phyloP scores from a whole-genome alignment of 2,329 filamentous ascomycete species.

The Pseudovirgaria hyperparasitica region DNA sequence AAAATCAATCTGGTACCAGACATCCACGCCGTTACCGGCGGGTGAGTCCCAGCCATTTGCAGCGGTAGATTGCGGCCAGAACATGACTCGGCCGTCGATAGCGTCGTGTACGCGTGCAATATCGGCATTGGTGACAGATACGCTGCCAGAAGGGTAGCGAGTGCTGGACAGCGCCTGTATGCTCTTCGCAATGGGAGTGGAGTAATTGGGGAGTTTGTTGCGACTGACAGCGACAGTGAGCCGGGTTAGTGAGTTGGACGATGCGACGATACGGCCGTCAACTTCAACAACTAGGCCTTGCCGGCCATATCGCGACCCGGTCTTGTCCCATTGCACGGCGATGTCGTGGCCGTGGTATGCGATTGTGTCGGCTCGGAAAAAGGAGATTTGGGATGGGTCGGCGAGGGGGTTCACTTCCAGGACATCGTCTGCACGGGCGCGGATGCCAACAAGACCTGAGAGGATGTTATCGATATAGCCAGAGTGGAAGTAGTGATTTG shows the following conservation, averaged over 20 bases:
- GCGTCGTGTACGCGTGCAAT: conserved; percentile 19
- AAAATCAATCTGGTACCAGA: conserved; percentile 28
- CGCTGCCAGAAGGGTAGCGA: conserved; percentile 18
- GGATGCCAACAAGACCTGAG: conserved; percentile 29
- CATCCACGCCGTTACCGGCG: conserved; percentile 12
- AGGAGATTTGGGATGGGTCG: conserved; percentile 18
- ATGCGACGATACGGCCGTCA: conserved; percentile 20
- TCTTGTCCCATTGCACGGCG: conserved; percentile 29
- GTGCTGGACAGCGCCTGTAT: conserved; percentile 19
- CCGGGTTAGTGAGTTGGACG: conserved; percentile 13
- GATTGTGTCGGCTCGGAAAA: conserved; percentile 30
- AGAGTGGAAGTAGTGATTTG: conserved; percentile 34
- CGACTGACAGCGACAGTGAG: conserved; percentile 13
- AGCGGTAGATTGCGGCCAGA: conserved; percentile 22
- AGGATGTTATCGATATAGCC: conserved; percentile 30
- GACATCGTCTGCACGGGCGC: conserved; percentile 23
- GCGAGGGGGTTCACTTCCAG: conserved; percentile 30
- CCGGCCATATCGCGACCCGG: conserved; percentile 19
- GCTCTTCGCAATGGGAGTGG: conserved; percentile 22
- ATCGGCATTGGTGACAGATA: conserved; percentile 14
- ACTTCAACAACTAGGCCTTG: conserved; percentile 22
- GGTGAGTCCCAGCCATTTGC: conserved; percentile 27
- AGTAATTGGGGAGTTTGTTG: conserved; percentile 13
- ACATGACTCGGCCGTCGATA: conserved; percentile 29
- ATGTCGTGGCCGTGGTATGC: conserved; percentile 30